These are phyloP conservation scores for Termitomyces sp. DNA, from an alignment of 768 basidiomycete genomes.

Conservation along the genomic window DNA sequence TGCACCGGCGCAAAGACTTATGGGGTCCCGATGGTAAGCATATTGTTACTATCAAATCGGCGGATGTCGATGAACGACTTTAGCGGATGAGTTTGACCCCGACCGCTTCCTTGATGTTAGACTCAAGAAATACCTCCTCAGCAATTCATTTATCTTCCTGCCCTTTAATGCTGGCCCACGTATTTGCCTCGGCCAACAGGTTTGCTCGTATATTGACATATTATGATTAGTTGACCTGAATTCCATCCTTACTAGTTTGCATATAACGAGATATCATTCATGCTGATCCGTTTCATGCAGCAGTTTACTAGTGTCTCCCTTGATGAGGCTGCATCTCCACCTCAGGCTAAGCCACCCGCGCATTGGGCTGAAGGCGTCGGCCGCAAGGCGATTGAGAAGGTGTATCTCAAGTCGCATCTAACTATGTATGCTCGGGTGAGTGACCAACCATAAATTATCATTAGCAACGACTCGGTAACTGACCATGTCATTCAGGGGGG, in stretches of 20 bases:
- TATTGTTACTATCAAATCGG: background rate
- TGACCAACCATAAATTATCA: background rate
- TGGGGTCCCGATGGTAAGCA: slow-evolving; percentile 69
- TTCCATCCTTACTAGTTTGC: slow-evolving; percentile 33
- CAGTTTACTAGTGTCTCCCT: slow-evolving; percentile 44
- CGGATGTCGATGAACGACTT: background rate
- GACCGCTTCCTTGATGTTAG: slow-evolving; percentile 66
- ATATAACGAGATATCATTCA: slow-evolving; percentile 59
- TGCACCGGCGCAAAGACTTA: slow-evolving; percentile 60
- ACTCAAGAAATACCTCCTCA: slow-evolving; percentile 52
- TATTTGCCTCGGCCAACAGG: slow-evolving; percentile 59
- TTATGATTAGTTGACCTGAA: background rate
- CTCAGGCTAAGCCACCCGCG: slow-evolving; percentile 37
- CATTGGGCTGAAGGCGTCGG: slow-evolving; percentile 41
- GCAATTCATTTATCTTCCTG: slow-evolving; percentile 67
- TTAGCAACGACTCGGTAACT: too few species aligned
- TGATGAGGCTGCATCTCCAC: slow-evolving; percentile 39
- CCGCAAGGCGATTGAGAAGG: slow-evolving; percentile 42
- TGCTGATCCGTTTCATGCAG: slow-evolving; percentile 58
- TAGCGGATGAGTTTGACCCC: slow-evolving; percentile 65
- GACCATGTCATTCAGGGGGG: background rate
- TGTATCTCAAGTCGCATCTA: slow-evolving; percentile 47
- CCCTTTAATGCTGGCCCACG: slow-evolving; percentile 59
- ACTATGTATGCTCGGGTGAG: slow-evolving; percentile 48
- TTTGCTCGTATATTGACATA: background rate